These are phyloP conservation scores for Austroboletus novae-zelandiae DNA, from an alignment of 1,284 basidiomycete species.

Conservation along the genomic window DNA sequence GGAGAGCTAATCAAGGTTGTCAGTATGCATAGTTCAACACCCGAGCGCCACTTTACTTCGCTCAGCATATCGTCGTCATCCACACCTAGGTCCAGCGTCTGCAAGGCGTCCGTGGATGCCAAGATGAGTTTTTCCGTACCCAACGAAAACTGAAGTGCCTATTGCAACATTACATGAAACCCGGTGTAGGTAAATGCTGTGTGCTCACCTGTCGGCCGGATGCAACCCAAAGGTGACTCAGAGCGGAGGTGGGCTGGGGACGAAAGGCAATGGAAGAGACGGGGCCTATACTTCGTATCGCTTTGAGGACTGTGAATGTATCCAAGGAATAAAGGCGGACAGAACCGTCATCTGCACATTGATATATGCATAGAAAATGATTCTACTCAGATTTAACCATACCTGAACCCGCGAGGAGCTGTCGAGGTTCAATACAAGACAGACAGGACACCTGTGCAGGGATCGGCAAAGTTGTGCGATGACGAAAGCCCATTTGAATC, in stretches of 20 bases:
- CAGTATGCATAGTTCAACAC: slow-evolving; percentile 24
- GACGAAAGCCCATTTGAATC: slow-evolving; percentile 13
- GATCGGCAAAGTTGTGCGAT: slow-evolving; percentile 31
- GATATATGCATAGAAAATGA: not conserved
- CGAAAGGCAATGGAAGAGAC: slow-evolving; percentile 59
- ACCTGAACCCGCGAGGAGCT: slow-evolving; percentile 57
- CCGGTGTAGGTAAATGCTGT: not conserved
- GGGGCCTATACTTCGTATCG: slow-evolving; percentile 56
- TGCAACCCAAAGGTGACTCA: slow-evolving; percentile 55
- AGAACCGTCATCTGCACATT: slow-evolving; percentile 59
- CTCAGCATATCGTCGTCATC: slow-evolving; percentile 62
- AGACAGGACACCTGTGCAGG: slow-evolving; percentile 50
- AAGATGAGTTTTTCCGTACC: slow-evolving; percentile 47
- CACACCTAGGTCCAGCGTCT: slow-evolving; percentile 43
- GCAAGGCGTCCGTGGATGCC: slow-evolving; percentile 45
- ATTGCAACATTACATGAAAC: slow-evolving; percentile 18
- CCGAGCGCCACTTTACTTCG: slow-evolving; percentile 48
- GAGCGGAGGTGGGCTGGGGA: slow-evolving; percentile 36
- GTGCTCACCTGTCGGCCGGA: slow-evolving; percentile 51
- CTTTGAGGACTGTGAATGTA: slow-evolving; percentile 59
- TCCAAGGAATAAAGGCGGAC: slow-evolving; percentile 64
- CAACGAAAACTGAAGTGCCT: slow-evolving; percentile 44
- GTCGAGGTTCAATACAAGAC: slow-evolving; percentile 41
- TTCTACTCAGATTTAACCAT: slow-evolving; percentile 9
- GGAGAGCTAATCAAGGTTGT: slow-evolving; percentile 51